A percentile compares a stretch with the other conserved stretches of the same genome.
phyloP scores from a whole-genome alignment of 768 basidiomycete species.

The Kwoniella bestiolae region DNA sequence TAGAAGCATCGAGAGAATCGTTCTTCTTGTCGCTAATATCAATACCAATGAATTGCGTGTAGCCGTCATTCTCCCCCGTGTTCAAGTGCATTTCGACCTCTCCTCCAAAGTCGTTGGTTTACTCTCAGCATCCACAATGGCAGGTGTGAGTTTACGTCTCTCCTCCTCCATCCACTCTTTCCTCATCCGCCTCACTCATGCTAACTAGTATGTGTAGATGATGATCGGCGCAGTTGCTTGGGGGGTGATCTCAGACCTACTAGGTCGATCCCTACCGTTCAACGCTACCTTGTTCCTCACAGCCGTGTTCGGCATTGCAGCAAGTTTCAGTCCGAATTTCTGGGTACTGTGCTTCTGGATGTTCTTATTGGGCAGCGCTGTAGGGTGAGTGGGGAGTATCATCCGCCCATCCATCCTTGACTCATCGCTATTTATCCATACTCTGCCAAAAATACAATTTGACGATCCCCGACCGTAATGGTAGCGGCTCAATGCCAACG shows the following conservation, averaged over 20 bases:
- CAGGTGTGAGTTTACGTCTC: constrained; percentile 37
- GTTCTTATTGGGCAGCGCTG: constrained; percentile 88
- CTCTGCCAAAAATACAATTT: no score
- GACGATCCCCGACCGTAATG: no score
- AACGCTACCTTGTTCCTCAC: constrained; percentile 91
- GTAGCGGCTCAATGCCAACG: constrained; percentile 93
- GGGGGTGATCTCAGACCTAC: constrained; percentile 84
- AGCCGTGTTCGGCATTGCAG: constrained; percentile 79
- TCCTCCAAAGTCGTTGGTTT: constrained; percentile 73
- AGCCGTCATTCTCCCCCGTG: constrained; percentile 93
- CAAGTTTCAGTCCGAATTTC: constrained; percentile 76
- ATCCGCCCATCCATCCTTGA: no score
- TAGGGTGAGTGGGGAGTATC: constrained; percentile 68
- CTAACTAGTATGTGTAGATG: constrained; percentile 84
- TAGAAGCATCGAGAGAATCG: no score
- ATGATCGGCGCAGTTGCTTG: constrained; percentile 91
- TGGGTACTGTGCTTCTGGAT: constrained; percentile 70
- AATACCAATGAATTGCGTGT: not conserved
- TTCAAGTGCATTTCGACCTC: constrained; percentile 86
- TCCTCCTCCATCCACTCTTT: not conserved
- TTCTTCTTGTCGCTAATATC: no score
- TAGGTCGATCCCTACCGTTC: constrained; percentile 88
- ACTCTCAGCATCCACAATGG: constrained; percentile 73
- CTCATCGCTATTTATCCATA: no score
- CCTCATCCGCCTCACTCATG: not conserved